Evolutionary conservation across 2,329 filamentous ascomycete species (phyloP), one percentile per base, ranked within the genome.

Genomic region (Aspergillus pseudoglaucus): DNA sequence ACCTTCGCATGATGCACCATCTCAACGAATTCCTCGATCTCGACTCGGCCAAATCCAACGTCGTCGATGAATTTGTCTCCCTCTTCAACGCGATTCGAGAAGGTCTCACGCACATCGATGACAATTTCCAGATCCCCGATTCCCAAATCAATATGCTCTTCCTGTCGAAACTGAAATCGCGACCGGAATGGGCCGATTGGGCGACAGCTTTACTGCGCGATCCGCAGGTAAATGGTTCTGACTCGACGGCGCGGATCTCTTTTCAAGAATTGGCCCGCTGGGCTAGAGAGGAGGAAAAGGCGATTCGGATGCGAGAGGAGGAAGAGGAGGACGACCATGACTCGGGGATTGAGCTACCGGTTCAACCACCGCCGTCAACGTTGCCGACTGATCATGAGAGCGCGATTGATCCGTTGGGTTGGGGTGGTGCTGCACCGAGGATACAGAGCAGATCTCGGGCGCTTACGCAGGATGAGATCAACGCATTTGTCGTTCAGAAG

Each of bases 51-150:
- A 54, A 59, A 44, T 59, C 56, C 46, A 53, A 59, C 39, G 53
- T 46, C 43, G 53, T 62, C 17, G 49, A 55, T 42, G 60, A 62
- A 46, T 61, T 63, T 32, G 51, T 61, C 17, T 48, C 56, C 18
- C 57, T 63, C 9, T 61, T 63, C 42, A 49, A 62, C 32, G 60
- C 60, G 4, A 53, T 61, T 33, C 54, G 59, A 8, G 60, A 63
- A 35, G 60, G 60, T 15, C 52, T 62, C 23, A 51, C 50, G 6
- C 56, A 56, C 7, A 56, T 63, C 35, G 56, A 63, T 44, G 57
- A 61, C 1, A 47, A 54, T n/a, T 56, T 59, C 30, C 41, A 44
- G 30, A 54, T 61, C 15, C 55, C 59, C 3, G 60, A 62, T 38
- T 50, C 53, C 2, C 57, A 62, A 23, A 53, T 63, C 47, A 61